A percentile compares a stretch with the other conserved stretches of the same genome.
Conservation (phyloP, 2,329 filamentous ascomycete genomes). For the Anthostomella pinea region DNA sequence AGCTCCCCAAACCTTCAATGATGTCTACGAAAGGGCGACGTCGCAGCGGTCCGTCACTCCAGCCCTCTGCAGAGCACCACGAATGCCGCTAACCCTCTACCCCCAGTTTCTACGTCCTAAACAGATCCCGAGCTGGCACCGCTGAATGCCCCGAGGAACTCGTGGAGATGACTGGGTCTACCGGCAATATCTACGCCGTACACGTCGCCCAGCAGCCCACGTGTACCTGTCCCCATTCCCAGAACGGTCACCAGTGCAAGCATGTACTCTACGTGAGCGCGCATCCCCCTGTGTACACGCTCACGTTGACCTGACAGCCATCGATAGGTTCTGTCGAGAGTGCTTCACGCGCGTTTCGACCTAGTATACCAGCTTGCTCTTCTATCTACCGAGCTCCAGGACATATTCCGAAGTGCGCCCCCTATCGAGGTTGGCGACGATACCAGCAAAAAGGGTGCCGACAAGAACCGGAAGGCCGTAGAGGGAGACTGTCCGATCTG, state of each 20-base stretch:
- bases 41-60: slow-evolving; percentile 35
- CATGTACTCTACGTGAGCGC: slow-evolving; percentile 56
- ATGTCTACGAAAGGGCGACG: slow-evolving; percentile 38
- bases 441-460: slow-evolving; percentile 6
- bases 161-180: slow-evolving; percentile 60
- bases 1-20: slow-evolving; percentile 35
- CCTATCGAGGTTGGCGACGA: slow-evolving; percentile 40
- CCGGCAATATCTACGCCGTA: slow-evolving; percentile 63
- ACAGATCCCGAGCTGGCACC: slow-evolving; percentile 35
- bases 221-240: slow-evolving; percentile 56
- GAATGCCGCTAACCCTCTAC: background rate
- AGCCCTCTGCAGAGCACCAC: background rate
- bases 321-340: slow-evolving; percentile 51
- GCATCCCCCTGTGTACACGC: too few relatives aligned
- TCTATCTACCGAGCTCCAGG: slow-evolving; percentile 54
- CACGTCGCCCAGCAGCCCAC: slow-evolving; percentile 47
- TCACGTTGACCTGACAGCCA: background rate
- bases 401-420: slow-evolving; percentile 55
- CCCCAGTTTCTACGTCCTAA: slow-evolving; percentile 44
- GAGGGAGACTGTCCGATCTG: slow-evolving; percentile 59
- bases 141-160: slow-evolving; percentile 45
- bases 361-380: slow-evolving; percentile 63
- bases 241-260: slow-evolving; percentile 59
- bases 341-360: slow-evolving; percentile 55
- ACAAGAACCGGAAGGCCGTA: slow-evolving; percentile 45